Percentiles rank a stretch among this genome's conserved stretches.
These are phyloP conservation scores for Neurospora pannonica DNA, from an alignment of 495 filamentous ascomycete species.

Conservation along the genomic window DNA sequence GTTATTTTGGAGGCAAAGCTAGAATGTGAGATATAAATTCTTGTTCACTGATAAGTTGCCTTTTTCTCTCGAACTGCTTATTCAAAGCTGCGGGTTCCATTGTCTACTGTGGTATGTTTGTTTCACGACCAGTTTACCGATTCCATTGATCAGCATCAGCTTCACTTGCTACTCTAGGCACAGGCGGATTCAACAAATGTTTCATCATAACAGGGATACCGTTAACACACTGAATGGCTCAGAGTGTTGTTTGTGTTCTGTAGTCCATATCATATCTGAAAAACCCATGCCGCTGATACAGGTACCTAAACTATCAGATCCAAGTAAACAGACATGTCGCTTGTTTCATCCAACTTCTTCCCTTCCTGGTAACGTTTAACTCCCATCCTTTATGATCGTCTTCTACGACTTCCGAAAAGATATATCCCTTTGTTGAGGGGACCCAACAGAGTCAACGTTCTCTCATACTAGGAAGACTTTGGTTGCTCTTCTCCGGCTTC, in stretches of 20 bases:
- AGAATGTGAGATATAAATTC: background rate
- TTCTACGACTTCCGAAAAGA: background rate
- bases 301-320: background rate
- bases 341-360: background rate
- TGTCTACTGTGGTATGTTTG: background rate
- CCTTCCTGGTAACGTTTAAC: background rate
- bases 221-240: background rate
- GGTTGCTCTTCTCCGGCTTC: background rate
- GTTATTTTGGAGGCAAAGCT: background rate
- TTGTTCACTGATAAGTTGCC: background rate
- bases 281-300: background rate
- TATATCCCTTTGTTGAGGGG: background rate
- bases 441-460: background rate
- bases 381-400: background rate
- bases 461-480: background rate
- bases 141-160: background rate
- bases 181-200: background rate
- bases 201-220: background rate
- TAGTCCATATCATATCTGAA: background rate
- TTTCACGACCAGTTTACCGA: background rate
- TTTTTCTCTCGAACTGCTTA: background rate
- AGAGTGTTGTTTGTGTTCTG: background rate
- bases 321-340: background rate
- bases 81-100: background rate
- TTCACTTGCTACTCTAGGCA: no score